Conservation (phyloP, 305 asterid genomes). For the Fraxinus sp. region DNA sequence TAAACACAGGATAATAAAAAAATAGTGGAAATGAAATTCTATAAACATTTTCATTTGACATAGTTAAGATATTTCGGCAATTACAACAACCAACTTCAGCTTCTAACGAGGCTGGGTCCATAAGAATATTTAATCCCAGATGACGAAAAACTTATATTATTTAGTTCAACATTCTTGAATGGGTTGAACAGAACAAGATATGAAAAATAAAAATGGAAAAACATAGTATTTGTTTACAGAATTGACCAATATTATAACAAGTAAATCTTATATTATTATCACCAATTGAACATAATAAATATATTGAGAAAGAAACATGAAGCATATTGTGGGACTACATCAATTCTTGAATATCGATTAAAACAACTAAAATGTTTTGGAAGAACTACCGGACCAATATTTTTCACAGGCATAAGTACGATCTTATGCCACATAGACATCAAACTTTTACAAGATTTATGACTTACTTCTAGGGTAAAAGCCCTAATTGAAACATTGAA, state of each 20-base stretch:
- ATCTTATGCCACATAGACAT: not conserved
- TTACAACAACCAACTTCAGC: constrained; percentile 8
- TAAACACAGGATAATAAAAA: constrained; percentile 17
- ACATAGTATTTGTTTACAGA: not conserved
- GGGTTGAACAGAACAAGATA: not conserved
- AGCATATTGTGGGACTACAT: not conserved
- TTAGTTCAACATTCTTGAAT: not conserved
- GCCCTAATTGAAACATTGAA: not conserved
- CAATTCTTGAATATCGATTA: not conserved
- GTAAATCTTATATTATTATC: not conserved
- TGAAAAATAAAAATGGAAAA: not conserved
- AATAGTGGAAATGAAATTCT: not conserved
- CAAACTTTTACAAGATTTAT: not conserved
- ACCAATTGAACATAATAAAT: not conserved
- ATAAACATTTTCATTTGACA: not conserved
- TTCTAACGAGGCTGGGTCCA: not conserved
- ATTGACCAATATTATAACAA: not conserved
- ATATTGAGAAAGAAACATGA: not conserved
- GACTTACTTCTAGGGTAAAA: not conserved
- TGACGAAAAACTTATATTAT: constrained; percentile 9
- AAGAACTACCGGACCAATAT: not conserved
- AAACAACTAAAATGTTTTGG: not conserved
- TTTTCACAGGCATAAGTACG: not conserved
- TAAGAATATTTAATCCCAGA: constrained; percentile 15
- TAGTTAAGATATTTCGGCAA: constrained; percentile 7